Conservation (phyloP, 2,329 filamentous ascomycete genomes). For the Talaromyces verruculosus region DNA sequence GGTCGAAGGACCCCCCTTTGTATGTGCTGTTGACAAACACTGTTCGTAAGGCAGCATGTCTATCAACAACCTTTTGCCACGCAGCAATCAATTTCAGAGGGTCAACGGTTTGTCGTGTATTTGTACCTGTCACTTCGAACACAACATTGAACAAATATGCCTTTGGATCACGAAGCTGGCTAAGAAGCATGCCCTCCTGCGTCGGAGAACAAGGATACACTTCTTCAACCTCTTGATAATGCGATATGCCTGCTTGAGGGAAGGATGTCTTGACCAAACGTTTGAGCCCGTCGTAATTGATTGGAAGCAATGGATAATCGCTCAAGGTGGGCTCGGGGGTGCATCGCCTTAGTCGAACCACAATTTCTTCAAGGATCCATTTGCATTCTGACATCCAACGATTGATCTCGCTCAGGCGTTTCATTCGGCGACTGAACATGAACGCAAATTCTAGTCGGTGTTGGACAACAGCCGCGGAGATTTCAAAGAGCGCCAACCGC, state of each 20-base stretch:
- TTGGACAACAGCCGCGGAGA: constrained; percentile 51
- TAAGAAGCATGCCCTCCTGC: constrained; percentile 42
- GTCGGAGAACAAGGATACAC: constrained; percentile 47
- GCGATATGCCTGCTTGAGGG: constrained; percentile 37
- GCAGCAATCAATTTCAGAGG: constrained; percentile 27
- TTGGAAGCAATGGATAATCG: constrained; percentile 48
- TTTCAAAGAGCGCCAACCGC: constrained; percentile 53
- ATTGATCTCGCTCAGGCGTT: constrained; percentile 46
- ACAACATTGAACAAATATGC: constrained; percentile 42
- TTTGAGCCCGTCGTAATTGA: constrained; percentile 46
- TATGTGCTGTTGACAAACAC: constrained; percentile 38
- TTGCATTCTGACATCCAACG: constrained; percentile 46
- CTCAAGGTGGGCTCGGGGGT: constrained; percentile 39
- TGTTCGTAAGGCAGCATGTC: constrained; percentile 19
- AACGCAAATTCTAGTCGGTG: constrained; percentile 52
- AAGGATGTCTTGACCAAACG: constrained; percentile 40
- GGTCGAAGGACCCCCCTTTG: constrained; percentile 38
- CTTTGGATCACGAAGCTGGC: constrained; percentile 47
- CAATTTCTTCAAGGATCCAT: constrained; percentile 34
- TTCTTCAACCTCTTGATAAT: constrained; percentile 34
- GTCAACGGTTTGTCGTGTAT: constrained; percentile 31
- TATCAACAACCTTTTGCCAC: constrained; percentile 15
- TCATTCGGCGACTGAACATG: constrained; percentile 52
- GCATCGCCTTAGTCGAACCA: constrained; percentile 30
- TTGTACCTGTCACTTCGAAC: constrained; percentile 33